A percentile compares a stretch with the other conserved stretches of the same genome.
Conservation (phyloP, 129 eudicot genomes). For the Mikania micrantha region DNA sequence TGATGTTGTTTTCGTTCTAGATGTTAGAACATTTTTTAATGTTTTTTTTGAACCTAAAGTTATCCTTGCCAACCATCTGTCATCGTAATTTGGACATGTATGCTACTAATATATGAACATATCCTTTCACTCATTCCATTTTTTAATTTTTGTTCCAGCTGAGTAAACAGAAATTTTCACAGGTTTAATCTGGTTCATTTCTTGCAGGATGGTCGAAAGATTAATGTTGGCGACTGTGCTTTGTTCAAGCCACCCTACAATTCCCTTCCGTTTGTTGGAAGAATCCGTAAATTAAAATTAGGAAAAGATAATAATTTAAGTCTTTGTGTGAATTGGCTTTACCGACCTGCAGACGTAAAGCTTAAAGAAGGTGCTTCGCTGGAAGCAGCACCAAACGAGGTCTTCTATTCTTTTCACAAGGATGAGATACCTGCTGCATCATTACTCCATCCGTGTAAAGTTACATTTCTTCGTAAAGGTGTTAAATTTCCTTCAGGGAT, state of each 20-base stretch:
- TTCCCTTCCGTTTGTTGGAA: constrained; percentile 77
- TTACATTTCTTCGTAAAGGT: constrained; percentile 93
- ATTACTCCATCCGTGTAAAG: constrained; percentile 96
- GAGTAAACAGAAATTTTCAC: neutral
- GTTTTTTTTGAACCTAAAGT: neutral
- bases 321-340: constrained; percentile 76
- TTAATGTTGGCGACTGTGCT: constrained; percentile 88
- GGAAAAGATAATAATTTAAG: constrained; percentile 41
- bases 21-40: neutral
- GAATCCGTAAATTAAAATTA: constrained; percentile 47
- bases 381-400: constrained; percentile 77
- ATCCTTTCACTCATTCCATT: neutral
- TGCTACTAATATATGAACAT: neutral
- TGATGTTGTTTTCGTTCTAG: neutral
- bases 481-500: constrained; percentile 76
- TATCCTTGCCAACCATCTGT: neutral
- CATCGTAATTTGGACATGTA: neutral
- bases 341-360: constrained; percentile 74
- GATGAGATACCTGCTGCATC: constrained; percentile 96
- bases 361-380: constrained; percentile 54
- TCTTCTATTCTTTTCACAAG: constrained; percentile 80
- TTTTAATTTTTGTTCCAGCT: neutral
- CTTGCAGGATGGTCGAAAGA: constrained; percentile 83
- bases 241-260: constrained; percentile 64
- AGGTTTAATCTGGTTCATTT: neutral